phyloP scores from a whole-genome alignment of 805 yeast species.

The Candida pini region DNA sequence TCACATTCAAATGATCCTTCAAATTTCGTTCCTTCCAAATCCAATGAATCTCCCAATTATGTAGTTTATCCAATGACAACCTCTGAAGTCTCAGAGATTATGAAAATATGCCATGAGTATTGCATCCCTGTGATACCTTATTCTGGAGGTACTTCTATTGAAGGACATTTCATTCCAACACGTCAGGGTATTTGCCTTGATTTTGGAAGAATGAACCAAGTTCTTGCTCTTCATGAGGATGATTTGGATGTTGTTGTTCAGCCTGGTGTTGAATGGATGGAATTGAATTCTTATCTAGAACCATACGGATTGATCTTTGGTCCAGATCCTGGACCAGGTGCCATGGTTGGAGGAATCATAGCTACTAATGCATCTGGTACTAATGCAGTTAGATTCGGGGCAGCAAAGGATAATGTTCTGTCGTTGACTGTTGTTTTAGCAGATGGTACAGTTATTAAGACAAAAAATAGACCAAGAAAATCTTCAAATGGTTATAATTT shows the following conservation, averaged over 20 bases:
- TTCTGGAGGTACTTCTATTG: conserved; percentile 74
- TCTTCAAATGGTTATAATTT: conserved; percentile 76
- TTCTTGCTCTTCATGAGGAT: conserved; percentile 49
- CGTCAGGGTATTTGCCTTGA: conserved; percentile 59
- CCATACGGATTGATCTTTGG: conserved; percentile 59
- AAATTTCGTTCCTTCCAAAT: conserved; percentile 25
- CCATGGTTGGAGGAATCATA: conserved; percentile 70
- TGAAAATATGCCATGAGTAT: conserved; percentile 58
- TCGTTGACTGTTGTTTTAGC: conserved; percentile 70
- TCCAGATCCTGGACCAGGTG: conserved; percentile 77
- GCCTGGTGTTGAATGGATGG: conserved; percentile 77
- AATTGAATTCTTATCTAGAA: conserved; percentile 47
- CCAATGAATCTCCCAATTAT: conserved; percentile 30
- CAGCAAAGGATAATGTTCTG: conserved; percentile 68
- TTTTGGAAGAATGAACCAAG: conserved; percentile 53
- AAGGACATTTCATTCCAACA: conserved; percentile 72
- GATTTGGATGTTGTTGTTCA: conserved; percentile 75
- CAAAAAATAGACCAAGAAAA: conserved; percentile 69
- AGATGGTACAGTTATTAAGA: conserved; percentile 73
- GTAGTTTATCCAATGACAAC: conserved; percentile 60
- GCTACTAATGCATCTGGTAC: conserved; percentile 78
- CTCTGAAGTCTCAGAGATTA: conserved; percentile 58
- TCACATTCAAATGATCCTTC: conserved; percentile 30
- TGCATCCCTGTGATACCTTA: conserved; percentile 66
- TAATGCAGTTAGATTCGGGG: conserved; percentile 72